Evolutionary conservation across 371 early-diverging fungal genomes (phyloP).

Genomic region (Rhizopus sp.): DNA sequence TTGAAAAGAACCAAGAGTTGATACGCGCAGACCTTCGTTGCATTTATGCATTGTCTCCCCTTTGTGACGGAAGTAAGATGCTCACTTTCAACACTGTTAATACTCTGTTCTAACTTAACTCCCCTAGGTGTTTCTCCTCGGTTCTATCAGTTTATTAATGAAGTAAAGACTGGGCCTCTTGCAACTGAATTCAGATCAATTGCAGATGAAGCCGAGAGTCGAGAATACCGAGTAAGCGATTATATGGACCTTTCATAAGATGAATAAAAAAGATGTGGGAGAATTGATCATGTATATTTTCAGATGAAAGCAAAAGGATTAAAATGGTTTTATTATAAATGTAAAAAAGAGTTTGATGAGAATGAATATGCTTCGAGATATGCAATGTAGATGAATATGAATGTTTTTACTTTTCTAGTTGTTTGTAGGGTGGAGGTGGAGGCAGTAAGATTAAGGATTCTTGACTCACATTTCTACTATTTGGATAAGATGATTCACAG

Average conservation of each 20-base stretch:
- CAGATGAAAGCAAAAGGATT: too few species aligned
- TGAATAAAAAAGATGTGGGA: too few species aligned
- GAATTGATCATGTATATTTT: too few species aligned
- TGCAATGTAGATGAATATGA: too few species aligned
- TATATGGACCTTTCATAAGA: conserved; percentile 44
- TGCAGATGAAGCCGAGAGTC: conserved; percentile 35
- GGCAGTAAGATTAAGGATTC: conserved; percentile 8
- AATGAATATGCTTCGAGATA: too few species aligned
- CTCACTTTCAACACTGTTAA: conserved; percentile 1
- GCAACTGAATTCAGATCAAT: conserved; percentile 40
- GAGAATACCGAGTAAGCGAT: conserved; percentile 36
- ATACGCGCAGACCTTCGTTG: conserved; percentile 69
- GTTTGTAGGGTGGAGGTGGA: conserved; percentile 21
- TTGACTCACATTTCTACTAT: conserved; percentile 8
- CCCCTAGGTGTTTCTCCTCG: conserved; percentile 36
- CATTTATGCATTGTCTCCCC: conserved; percentile 49
- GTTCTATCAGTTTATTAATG: conserved; percentile 42
- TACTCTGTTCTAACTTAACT: conserved; percentile 5
- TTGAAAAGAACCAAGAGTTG: conserved; percentile 84
- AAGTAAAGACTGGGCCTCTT: conserved; percentile 38
- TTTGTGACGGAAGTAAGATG: conserved; percentile 49
- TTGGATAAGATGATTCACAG: background rate
- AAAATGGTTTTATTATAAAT: background rate
- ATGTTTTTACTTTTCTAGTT: conserved; percentile 5
- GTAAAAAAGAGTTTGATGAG: too few species aligned